Percentiles rank a stretch among this genome's conserved stretches.
Evolutionary conservation across 108 stramenopile species (phyloP).

Genomic region (Mayamaea pseudoterrestris): DNA sequence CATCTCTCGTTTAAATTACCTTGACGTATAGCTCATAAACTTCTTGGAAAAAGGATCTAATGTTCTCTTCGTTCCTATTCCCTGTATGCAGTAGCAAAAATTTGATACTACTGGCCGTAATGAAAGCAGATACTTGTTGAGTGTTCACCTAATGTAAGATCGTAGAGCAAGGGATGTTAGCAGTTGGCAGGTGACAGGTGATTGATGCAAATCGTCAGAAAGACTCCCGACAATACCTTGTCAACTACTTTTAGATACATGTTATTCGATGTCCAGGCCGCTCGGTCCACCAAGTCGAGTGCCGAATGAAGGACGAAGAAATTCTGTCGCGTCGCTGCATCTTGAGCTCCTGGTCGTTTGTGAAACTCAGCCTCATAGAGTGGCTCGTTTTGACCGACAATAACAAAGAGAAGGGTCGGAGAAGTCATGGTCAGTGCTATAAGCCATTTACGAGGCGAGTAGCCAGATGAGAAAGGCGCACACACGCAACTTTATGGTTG

Average conservation of each 20-base stretch:
- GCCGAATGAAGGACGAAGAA: conserved; percentile 91
- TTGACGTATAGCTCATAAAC: conserved; percentile 92
- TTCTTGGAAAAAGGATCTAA: conserved; percentile 85
- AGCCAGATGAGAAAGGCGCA: too few relatives aligned
- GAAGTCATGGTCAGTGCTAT: not conserved
- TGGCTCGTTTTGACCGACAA: conserved; percentile 81
- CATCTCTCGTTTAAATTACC: conserved; percentile 18
- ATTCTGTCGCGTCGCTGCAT: conserved; percentile 79
- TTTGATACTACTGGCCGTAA: conserved; percentile 85
- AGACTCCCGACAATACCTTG: conserved; percentile 30
- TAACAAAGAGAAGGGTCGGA: conserved; percentile 47
- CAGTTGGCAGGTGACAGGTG: not conserved
- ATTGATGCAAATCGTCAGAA: not conserved
- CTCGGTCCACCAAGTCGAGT: conserved; percentile 87
- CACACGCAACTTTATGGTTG: too few relatives aligned
- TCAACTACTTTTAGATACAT: conserved; percentile 89
- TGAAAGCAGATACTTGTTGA: conserved; percentile 82
- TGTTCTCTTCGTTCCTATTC: conserved; percentile 60
- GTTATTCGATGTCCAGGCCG: conserved; percentile 64
- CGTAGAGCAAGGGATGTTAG: not conserved
- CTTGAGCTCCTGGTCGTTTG: conserved; percentile 21
- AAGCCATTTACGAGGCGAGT: too few relatives aligned
- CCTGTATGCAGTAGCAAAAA: conserved; percentile 81
- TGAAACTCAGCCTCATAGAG: conserved; percentile 78
- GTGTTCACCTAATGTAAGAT: conserved; percentile 65